phyloP scores from a whole-genome alignment of 495 filamentous ascomycete species.

The Recurvomyces mirabilis region DNA sequence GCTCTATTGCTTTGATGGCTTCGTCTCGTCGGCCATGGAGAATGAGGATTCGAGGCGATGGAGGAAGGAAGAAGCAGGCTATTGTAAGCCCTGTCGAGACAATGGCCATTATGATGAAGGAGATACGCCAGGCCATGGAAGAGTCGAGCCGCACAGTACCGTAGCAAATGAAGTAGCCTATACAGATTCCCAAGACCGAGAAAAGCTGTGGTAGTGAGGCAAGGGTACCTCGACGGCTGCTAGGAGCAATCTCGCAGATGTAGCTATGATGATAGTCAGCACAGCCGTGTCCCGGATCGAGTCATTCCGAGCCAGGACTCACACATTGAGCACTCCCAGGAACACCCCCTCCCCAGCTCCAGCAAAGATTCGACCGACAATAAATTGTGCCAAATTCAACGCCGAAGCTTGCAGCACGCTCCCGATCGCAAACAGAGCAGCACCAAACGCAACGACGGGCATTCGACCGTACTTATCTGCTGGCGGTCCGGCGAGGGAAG shows the following conservation, averaged over 20 bases:
- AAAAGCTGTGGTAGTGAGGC: slow-evolving; percentile 22
- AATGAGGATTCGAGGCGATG: slow-evolving; percentile 42
- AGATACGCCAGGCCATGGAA: slow-evolving; percentile 22
- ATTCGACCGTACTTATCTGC: slow-evolving; percentile 50
- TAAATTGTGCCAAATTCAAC: slow-evolving; percentile 10
- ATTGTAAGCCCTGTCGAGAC: slow-evolving; percentile 6
- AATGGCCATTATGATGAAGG: slow-evolving; percentile 19
- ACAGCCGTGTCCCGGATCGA: too few species aligned
- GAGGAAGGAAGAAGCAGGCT: slow-evolving; percentile 26
- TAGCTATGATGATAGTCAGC: slow-evolving; percentile 5
- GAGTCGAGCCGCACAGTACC: slow-evolving; percentile 16
- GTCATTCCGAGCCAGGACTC: neutral
- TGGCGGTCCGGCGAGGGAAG: slow-evolving; percentile 50
- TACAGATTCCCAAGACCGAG: slow-evolving; percentile 8
- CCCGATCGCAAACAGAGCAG: slow-evolving; percentile 17
- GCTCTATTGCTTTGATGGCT: slow-evolving; percentile 25
- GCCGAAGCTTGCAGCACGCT: slow-evolving; percentile 16
- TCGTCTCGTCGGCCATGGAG: slow-evolving; percentile 31
- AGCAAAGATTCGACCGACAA: slow-evolving; percentile 17
- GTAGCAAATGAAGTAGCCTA: slow-evolving; percentile 27
- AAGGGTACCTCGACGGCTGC: slow-evolving; percentile 12
- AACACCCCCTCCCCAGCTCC: slow-evolving; percentile 21
- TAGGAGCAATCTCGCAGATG: slow-evolving; percentile 24
- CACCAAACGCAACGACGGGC: slow-evolving; percentile 15
- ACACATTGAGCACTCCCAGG: slow-evolving; percentile 19